Percentiles rank a stretch among this genome's conserved stretches.
phyloP scores from a whole-genome alignment of 192 early-diverging fungal species.

The Haplosporangium gracile region DNA sequence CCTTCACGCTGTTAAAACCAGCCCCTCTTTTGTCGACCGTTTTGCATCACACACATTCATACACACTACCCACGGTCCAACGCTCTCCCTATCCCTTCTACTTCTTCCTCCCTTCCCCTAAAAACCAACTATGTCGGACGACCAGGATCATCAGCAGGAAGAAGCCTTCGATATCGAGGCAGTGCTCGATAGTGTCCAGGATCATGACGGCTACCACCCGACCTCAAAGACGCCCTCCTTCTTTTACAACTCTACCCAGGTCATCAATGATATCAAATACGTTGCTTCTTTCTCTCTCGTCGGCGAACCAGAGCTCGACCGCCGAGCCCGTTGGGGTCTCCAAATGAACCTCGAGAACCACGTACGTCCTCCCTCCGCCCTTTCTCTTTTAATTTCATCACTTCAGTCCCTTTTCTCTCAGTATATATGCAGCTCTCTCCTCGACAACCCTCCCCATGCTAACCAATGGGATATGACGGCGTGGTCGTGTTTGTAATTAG shows the following conservation, averaged over 20 bases:
- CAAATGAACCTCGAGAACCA: conserved; percentile 4
- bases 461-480: not conserved
- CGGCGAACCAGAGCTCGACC: conserved; percentile 23
- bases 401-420: not conserved
- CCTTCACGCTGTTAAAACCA: too few species aligned
- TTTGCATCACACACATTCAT: not conserved
- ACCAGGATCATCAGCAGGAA: conserved; percentile 7
- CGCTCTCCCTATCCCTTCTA: not conserved
- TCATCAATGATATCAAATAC: conserved; percentile 27
- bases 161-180: conserved; percentile 24
- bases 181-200: conserved; percentile 18
- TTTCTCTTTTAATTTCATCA: not conserved
- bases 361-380: conserved; percentile 10
- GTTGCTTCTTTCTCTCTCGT: conserved; percentile 18
- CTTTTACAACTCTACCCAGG: conserved; percentile 24
- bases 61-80: not conserved
- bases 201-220: conserved; percentile 7
- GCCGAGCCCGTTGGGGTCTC: conserved; percentile 20
- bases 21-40: not conserved
- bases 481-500: conserved; percentile 29
- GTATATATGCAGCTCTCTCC: not conserved
- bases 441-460: not conserved
- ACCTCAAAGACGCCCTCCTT: conserved; percentile 39
- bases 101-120: not conserved
- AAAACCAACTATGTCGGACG: not conserved